These are phyloP conservation scores for Polytolypa hystricis DNA, from an alignment of 2,329 filamentous ascomycete species.

Conservation along the genomic window DNA sequence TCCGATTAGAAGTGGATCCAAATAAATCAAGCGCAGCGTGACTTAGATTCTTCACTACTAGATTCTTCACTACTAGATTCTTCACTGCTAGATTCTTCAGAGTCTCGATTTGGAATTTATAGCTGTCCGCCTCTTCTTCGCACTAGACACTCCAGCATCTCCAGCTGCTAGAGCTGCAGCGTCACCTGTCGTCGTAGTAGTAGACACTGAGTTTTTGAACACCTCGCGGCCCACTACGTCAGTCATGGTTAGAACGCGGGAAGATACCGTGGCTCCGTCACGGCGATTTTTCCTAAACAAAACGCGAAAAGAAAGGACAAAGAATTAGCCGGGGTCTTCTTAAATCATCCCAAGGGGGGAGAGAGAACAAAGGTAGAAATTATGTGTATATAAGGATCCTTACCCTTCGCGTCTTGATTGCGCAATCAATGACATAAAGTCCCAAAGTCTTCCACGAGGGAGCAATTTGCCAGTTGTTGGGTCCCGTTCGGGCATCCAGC, in stretches of 20 bases:
- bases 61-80: no score
- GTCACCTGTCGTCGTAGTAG: constrained; percentile 12
- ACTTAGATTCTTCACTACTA: no score
- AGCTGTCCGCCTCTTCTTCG: constrained; percentile 26
- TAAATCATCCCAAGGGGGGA: no score
- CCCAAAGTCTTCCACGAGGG: constrained; percentile 71
- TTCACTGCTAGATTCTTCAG: not conserved
- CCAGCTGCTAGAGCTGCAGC: no score
- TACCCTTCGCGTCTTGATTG: constrained; percentile 68
- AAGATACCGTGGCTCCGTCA: constrained; percentile 83
- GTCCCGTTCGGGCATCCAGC: constrained; percentile 65
- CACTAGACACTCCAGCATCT: constrained; percentile 23
- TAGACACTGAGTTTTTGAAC: constrained; percentile 37
- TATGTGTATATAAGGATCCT: constrained; percentile 8
- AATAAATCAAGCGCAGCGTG: no score
- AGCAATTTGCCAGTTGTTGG: constrained; percentile 48
- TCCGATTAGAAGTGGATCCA: no score
- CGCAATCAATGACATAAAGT: constrained; percentile 82
- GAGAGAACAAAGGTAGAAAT: not conserved
- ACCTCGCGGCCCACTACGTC: constrained; percentile 61
- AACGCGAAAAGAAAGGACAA: not conserved
- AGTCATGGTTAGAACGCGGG: constrained; percentile 64
- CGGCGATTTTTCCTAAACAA: constrained; percentile 65
- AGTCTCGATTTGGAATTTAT: constrained; percentile 12
- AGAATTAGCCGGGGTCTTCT: no score